Evolutionary conservation across 2,329 filamentous ascomycete species (phyloP), one percentile per base, ranked within the genome.

Genomic region (Hypoxylon sp.): DNA sequence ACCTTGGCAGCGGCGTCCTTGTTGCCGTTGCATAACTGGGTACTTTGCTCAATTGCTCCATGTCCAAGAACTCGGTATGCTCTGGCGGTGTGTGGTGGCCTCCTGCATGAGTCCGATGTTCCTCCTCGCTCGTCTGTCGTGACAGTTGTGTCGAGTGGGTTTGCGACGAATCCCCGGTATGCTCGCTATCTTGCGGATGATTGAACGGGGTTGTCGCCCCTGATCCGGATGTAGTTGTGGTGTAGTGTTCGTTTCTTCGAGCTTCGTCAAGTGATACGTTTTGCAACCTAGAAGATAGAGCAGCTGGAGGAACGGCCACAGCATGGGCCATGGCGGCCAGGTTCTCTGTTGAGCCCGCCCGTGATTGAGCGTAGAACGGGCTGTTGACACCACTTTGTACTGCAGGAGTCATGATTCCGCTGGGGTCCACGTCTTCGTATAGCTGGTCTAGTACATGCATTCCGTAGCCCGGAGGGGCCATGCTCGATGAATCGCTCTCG

Each of bases 401-500:
- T 1, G 86, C 89, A 0, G 93, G 75, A 11, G 75, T 77, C 80
- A 94, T 91, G 78, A 94, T 92, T n/a, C 93, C 93, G 59, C 86
- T 89, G 8, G 89, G 86, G 74, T 97, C 93, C 63, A 98, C 87
- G 69, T 95, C 93, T 73, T 94, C 93, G 81, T 97, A 99, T 1
- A 98, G 85, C 78, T 93, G 91, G 78, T 99, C 96, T 26, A 98
- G 88, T 48, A 92, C 87, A 79, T 98, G 96, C 75, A 95, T 89
- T 66, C 94, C 94, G 75, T 99, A 99, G 42, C 94, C 89, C 0
- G 96, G 96, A n/a, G 96, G 96, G 10, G 95, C 94, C 65, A 92
- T 88, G 26, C 88, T 86, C 19, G 88, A 85, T 63, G 88, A 83
- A 44, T 89, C 86, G 44, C 83, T 48, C 86, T 83, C 9, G 82